Evolutionary conservation across 768 basidiomycete genomes (phyloP).

Genomic region (Paxillus ammoniavirescens): DNA sequence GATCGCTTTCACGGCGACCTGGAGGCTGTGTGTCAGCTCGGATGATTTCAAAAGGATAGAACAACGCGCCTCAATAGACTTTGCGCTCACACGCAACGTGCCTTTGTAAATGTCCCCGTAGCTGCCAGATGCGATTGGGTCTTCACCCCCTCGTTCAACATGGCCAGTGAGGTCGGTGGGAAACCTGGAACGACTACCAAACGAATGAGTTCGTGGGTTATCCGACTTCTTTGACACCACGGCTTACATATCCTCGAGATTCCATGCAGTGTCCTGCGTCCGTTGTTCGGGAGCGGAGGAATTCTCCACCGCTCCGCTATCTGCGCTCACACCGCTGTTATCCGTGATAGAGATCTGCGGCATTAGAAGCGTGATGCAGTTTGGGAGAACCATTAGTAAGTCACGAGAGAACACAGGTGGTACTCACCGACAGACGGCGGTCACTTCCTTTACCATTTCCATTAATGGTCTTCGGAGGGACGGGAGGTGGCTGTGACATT

Average conservation of each 20-base stretch:
- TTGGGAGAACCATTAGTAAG: too few relatives aligned
- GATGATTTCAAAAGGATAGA: background rate
- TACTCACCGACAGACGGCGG: too few relatives aligned
- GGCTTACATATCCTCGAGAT: conserved; percentile 12
- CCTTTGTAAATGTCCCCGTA: conserved; percentile 22
- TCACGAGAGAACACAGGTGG: too few relatives aligned
- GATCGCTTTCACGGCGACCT: conserved; percentile 28
- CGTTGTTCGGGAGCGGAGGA: background rate
- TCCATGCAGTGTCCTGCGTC: conserved; percentile 3
- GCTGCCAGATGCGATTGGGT: conserved; percentile 19
- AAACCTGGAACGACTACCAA: conserved; percentile 10
- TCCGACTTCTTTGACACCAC: background rate
- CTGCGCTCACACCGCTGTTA: too few relatives aligned
- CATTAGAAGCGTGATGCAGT: too few relatives aligned
- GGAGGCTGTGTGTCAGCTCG: background rate
- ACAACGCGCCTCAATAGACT: conserved; percentile 8
- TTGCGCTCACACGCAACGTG: conserved; percentile 11
- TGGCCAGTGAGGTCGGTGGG: conserved; percentile 13
- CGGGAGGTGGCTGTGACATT: too few relatives aligned
- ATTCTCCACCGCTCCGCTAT: too few relatives aligned
- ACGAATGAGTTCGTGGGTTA: background rate
- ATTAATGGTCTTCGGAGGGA: too few relatives aligned
- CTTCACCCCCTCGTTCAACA: conserved; percentile 6
- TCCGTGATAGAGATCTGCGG: too few relatives aligned
- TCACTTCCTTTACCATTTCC: too few relatives aligned